A percentile compares a stretch with the other conserved stretches of the same genome.
Conservation (phyloP, 2,329 filamentous ascomycete genomes). For the Lachnellula hyalina region DNA sequence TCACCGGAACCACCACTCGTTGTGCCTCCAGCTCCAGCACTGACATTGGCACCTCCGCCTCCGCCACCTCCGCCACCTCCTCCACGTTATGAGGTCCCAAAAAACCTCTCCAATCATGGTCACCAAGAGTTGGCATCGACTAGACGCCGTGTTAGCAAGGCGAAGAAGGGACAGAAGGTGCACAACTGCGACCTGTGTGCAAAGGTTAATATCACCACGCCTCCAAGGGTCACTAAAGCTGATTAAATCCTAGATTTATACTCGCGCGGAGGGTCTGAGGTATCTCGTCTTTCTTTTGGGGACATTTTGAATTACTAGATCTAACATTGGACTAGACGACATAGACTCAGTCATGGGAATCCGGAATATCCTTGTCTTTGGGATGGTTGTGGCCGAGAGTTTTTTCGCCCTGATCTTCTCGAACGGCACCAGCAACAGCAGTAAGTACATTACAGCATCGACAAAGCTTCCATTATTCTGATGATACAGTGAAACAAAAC, state of each 20-base stretch:
- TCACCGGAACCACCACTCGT: not conserved
- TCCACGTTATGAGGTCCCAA: not conserved
- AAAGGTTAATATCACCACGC: not conserved
- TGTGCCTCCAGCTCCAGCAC: not conserved
- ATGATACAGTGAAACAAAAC: no score
- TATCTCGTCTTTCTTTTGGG: not conserved
- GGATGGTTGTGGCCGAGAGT: not conserved
- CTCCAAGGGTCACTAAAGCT: not conserved
- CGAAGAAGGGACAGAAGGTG: conserved; percentile 5
- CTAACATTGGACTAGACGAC: conserved; percentile 1
- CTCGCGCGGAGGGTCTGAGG: conserved; percentile 7
- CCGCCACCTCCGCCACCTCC: not conserved
- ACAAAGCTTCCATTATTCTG: no score
- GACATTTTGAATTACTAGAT: not conserved
- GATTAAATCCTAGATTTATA: not conserved
- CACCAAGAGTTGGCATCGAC: not conserved
- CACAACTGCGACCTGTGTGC: conserved; percentile 7
- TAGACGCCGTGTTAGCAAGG: conserved; percentile 1
- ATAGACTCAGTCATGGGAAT: conserved; percentile 6
- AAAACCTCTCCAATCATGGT: no score
- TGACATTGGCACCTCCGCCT: not conserved
- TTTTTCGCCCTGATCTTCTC: conserved; percentile 7
- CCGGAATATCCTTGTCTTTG: not conserved
- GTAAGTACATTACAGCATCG: not conserved
- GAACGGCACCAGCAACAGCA: conserved; percentile 2